Conservation (phyloP, 805 yeast species). For the Sporopachydermia lactativora region DNA sequence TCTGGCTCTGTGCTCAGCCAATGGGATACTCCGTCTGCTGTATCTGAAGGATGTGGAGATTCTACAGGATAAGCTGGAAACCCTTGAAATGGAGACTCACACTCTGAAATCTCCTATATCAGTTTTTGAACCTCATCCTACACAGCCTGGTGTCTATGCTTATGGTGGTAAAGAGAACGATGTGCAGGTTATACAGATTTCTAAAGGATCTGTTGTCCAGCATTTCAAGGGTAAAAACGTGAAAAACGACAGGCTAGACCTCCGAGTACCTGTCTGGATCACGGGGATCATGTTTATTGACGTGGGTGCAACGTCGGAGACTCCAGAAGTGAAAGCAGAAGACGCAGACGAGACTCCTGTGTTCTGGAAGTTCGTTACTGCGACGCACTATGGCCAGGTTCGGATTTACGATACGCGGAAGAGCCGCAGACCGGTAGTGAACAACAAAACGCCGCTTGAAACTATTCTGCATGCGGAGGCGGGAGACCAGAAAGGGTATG, state of each 20-base stretch:
- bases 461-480: neutral
- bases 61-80: neutral
- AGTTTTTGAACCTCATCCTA: slow-evolving; percentile 34
- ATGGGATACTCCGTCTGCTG: neutral
- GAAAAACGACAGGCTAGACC: slow-evolving; percentile 60
- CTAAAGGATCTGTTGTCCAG: slow-evolving; percentile 16
- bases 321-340: slow-evolving; percentile 10
- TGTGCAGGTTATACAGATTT: slow-evolving; percentile 27
- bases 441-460: slow-evolving; percentile 25
- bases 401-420: slow-evolving; percentile 57
- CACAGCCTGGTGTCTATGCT: slow-evolving; percentile 42
- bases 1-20: slow-evolving; percentile 17
- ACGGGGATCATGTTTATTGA: slow-evolving; percentile 37
- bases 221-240: slow-evolving; percentile 69
- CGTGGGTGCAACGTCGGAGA: slow-evolving; percentile 8
- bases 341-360: slow-evolving; percentile 19
- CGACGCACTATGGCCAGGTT: slow-evolving; percentile 65
- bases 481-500: neutral
- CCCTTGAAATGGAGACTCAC: too few relatives aligned
- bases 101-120: slow-evolving; percentile 32
- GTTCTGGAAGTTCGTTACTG: slow-evolving; percentile 41
- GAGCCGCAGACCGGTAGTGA: slow-evolving; percentile 55
- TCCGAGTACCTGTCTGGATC: slow-evolving; percentile 76
- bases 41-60: neutral
- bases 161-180: slow-evolving; percentile 82